Percentiles rank a stretch among this genome's conserved stretches.
phyloP scores from a whole-genome alignment of 306 rosid species.

The Inga leiocalycina region DNA sequence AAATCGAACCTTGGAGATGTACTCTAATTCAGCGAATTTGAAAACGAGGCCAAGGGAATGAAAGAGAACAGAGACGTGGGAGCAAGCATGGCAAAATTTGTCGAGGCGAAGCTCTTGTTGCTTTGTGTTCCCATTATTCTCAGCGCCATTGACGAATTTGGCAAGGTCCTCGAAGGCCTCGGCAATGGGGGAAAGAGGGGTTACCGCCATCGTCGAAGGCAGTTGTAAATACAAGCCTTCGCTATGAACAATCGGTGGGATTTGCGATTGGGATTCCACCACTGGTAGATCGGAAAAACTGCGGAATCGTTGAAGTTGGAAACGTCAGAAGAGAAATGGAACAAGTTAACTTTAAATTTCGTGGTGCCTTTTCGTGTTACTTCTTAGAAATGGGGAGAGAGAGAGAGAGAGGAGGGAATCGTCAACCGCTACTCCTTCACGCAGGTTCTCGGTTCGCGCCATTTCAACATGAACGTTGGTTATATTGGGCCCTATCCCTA shows the following conservation, averaged over 20 bases:
- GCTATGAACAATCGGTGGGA: constrained; percentile 22
- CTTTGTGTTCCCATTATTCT: constrained; percentile 11
- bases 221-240: constrained; percentile 25
- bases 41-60: constrained; percentile 86
- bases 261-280: background rate
- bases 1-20: constrained; percentile 70
- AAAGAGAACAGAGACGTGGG: constrained; percentile 79
- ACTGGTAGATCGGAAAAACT: background rate
- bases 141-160: constrained; percentile 6
- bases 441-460: constrained; percentile 11
- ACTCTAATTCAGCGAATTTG: constrained; percentile 94
- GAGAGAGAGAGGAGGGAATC: background rate
- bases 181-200: constrained; percentile 68
- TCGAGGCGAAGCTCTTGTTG: constrained; percentile 48
- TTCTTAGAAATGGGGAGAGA: background rate
- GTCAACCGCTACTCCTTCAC: background rate
- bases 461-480: background rate
- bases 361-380: background rate
- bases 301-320: background rate
- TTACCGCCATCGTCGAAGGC: constrained; percentile 15
- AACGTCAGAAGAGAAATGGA: background rate
- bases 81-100: constrained; percentile 63
- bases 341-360: background rate
- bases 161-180: constrained; percentile 75
- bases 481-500: background rate